Evolutionary conservation across 306 rosid species (phyloP).

Genomic region (Adenanthera pavonina): DNA sequence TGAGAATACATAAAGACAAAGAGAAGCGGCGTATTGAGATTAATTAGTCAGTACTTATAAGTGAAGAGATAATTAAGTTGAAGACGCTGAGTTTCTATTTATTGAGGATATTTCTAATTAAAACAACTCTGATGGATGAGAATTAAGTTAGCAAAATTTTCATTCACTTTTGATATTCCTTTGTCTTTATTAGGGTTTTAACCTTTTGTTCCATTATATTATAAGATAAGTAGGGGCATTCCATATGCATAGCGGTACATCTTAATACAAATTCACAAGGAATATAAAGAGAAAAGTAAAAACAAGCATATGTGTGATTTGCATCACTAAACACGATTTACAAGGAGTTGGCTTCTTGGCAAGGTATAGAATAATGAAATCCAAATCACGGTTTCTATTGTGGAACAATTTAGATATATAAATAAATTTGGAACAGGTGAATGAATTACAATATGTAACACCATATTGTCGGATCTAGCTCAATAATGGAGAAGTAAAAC

Average conservation of each 20-base stretch:
- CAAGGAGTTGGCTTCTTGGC: neutral
- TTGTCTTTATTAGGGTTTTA: neutral
- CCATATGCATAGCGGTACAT: neutral
- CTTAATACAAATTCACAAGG: neutral
- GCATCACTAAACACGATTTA: neutral
- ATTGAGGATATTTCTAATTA: neutral
- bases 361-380: neutral
- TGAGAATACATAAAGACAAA: neutral
- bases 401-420: neutral
- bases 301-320: neutral
- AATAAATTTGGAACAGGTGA: no score
- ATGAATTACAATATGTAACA: no score
- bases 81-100: neutral
- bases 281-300: neutral
- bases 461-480: no score
- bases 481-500: no score
- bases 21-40: neutral
- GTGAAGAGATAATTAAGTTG: neutral
- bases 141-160: neutral
- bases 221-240: neutral
- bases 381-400: neutral
- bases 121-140: neutral
- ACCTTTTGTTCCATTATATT: neutral
- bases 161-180: slow-evolving; percentile 13
- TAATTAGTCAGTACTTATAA: neutral